Base-by-base conservation (phyloP, 2,329 filamentous ascomycete species). In the Cyphellophora attinorum region DNA sequence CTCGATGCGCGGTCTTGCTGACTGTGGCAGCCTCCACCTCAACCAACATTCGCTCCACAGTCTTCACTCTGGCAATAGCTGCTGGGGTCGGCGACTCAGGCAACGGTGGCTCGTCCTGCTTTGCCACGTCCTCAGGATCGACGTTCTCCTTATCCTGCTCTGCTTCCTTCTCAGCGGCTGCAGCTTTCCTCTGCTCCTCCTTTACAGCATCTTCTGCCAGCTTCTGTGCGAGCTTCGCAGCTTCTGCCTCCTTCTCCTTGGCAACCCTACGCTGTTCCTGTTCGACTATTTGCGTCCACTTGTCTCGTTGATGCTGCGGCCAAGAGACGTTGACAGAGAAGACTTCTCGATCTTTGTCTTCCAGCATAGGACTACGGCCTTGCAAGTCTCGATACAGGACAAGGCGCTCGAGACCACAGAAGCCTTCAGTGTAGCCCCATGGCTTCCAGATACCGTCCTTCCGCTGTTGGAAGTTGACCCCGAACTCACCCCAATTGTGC, bases 351-450 rank as follows among this genome's bases (percentile, higher is more conserved):
- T 47, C 47, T 11, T 35, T 28, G 35, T 50, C 47, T 28, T 50
- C 47, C 6, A 48, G 35, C 47, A 50, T 50, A 11, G 46, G 47
- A 21, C 43, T 49, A 25, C 41, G 33, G 3, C 46, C 46, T 11
- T 41, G 39, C 32, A 29, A 31, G 25, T 29, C 37, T n/a, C 37
- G 39, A 8, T 40, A 41, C 23, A 49, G 33, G 10, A 46, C 41
- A 10, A 49, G 18, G 15, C 42, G 37, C 19, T 50, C 46, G 14
- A 50, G 41, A 15, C 46, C 48, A 38, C 46, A 47, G 33, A 50
- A 50, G 29, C 38, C 38, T 33, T 47, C 46, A 2, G 47, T 49
- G 31, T 46, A 50, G 3, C 46, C 47, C 47, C 47, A 50, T 5
- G 41, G 33, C 27, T 36, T 39, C n/a, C 42, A 31, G 13, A 33